Evolutionary conservation across 495 filamentous ascomycete genomes (phyloP), one percentile per base, ranked within the genome.

Genomic region (Penicillium coprophilum): DNA sequence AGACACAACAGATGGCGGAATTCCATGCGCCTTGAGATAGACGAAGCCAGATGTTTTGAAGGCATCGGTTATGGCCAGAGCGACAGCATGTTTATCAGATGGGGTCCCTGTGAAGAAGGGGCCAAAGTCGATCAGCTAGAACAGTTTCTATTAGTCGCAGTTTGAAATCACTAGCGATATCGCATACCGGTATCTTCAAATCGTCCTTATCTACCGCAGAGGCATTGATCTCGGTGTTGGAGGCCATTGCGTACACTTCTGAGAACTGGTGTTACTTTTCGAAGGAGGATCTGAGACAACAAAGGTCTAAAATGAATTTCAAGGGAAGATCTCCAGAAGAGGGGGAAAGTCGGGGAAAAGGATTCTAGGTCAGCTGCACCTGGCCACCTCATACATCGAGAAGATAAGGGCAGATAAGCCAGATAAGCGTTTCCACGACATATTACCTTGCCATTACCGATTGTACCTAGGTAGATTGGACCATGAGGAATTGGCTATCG

Each of bases 41-140:
- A 96, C 82, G 72, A 97, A 97, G 31, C 93, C 93, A 5, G 90
- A 89, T 9, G 80, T 85, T 54, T 88, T 87, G 74, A 97, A 96
- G 19, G 90, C 92, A 21, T 82, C 62, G 23, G 92, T 83, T 56
- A 97, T 84, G 36, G 86, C 79, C 27, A 82, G 66, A 2, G 91
- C 92, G 6, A 88, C 85, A 44, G 80, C 64, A 51, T 80, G 75
- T 57, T 87, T 89, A 43, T 87, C 77, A 31, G 82, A 68, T 0
- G 83, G 75, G 15, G 80, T 80, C 5, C 85, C 86, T 41, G 83
- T 68, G 28, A 90, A 81, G 71, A 96, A 95, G 54, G 80, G 81
- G 20, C 79, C 80, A 68, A 96, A 95, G 74, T 96, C 87, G 58
- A 97, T 91, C 58, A 97, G 82, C 90, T 96, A 69, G 38, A 51